Evolutionary conservation across 2,329 filamentous ascomycete species (phyloP).

Genomic region (Fusarium praegraminearum): DNA sequence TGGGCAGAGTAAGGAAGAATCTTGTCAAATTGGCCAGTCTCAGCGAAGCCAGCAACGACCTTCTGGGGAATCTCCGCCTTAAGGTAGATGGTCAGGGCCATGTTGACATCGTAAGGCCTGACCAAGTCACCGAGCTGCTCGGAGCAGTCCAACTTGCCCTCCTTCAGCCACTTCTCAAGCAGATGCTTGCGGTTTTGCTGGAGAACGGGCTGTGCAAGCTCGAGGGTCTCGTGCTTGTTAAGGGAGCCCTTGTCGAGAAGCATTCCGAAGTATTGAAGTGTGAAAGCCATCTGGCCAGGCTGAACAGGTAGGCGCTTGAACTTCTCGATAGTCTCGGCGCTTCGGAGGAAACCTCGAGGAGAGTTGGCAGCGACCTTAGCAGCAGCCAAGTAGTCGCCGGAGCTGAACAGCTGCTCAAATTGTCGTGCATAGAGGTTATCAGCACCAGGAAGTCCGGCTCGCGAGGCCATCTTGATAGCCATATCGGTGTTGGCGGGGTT

Average conservation of each 20-base stretch:
- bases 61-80: constrained; percentile 93
- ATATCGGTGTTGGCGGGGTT: constrained; percentile 95
- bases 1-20: constrained; percentile 92
- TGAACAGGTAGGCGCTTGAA: constrained; percentile 89
- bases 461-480: constrained; percentile 95
- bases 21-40: constrained; percentile 96
- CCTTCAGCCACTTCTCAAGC: constrained; percentile 97
- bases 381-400: constrained; percentile 86
- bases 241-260: constrained; percentile 93
- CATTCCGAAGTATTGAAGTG: constrained; percentile 98
- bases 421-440: constrained; percentile 93
- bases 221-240: constrained; percentile 93
- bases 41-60: constrained; percentile 93
- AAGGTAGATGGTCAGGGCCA: constrained; percentile 90
- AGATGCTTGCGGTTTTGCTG: constrained; percentile 95
- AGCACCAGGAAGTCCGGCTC: constrained; percentile 91
- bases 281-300: constrained; percentile 89
- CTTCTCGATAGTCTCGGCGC: constrained; percentile 92
- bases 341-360: constrained; percentile 93
- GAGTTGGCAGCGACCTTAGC: constrained; percentile 98
- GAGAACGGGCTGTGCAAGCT: constrained; percentile 91
- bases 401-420: constrained; percentile 87
- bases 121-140: constrained; percentile 97
- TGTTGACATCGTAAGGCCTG: constrained; percentile 85
- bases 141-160: constrained; percentile 95